Evolutionary conservation across 495 filamentous ascomycete species (phyloP).

Genomic region (Cudoniella acicularis): DNA sequence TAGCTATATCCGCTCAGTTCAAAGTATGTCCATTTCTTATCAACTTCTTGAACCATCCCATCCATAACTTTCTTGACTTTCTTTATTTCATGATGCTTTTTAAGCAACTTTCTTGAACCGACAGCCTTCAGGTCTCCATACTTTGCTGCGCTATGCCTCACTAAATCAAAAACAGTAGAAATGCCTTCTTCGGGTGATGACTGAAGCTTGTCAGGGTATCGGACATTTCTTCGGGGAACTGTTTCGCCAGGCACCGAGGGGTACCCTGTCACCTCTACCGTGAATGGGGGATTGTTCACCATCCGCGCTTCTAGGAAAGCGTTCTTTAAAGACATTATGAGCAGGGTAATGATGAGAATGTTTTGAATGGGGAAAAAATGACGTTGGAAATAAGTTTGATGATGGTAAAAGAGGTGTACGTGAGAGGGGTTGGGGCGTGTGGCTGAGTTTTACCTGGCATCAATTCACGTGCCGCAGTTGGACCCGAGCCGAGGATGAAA

Average conservation of each 20-base stretch:
- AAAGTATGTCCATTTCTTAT: conserved; percentile 67
- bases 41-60: conserved; percentile 54
- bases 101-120: conserved; percentile 53
- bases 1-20: conserved; percentile 59
- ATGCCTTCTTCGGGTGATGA: conserved; percentile 47
- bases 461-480: too few species aligned
- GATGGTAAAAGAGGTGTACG: too few species aligned
- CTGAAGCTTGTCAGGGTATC: conserved; percentile 48
- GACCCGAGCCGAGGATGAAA: too few species aligned
- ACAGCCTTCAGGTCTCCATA: conserved; percentile 55
- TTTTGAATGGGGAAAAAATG: too few species aligned
- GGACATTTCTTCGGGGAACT: conserved; percentile 55
- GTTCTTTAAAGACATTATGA: conserved; percentile 27
- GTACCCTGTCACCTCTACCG: conserved; percentile 47
- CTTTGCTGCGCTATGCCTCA: conserved; percentile 47
- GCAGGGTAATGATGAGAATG: too few species aligned
- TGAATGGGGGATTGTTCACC: conserved; percentile 49
- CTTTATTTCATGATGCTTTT: conserved; percentile 58
- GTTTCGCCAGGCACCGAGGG: conserved; percentile 57
- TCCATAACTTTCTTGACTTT: conserved; percentile 66
- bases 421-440: too few species aligned
- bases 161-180: conserved; percentile 55
- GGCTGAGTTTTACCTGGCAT: too few species aligned
- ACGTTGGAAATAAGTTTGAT: too few species aligned
- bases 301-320: conserved; percentile 24